phyloP scores from a whole-genome alignment of 2,329 filamentous ascomycete species.

The Pestalotiopsis sp. region DNA sequence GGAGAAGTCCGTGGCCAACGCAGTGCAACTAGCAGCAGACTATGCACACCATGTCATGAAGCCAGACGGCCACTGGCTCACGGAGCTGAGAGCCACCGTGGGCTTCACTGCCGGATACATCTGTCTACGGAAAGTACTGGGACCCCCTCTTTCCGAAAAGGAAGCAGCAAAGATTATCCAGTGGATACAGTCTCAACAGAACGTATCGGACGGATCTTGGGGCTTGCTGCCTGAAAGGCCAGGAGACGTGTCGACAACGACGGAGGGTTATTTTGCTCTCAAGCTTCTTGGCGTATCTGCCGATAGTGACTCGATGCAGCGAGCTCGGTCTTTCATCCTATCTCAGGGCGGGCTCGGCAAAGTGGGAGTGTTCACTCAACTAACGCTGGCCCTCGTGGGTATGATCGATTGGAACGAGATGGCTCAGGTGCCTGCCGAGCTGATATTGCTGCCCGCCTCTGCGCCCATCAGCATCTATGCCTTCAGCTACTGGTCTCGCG shows the following conservation, averaged over 20 bases:
- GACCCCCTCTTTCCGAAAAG: background rate
- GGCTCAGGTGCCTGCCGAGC: conserved; percentile 34
- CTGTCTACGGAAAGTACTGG: background rate
- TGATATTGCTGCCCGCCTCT: conserved; percentile 32
- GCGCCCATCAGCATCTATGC: conserved; percentile 33
- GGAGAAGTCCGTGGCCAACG: background rate
- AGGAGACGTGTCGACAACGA: background rate
- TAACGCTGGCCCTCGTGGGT: conserved; percentile 26
- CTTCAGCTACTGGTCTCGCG: conserved; percentile 29
- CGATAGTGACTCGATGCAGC: background rate
- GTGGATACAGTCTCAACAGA: background rate
- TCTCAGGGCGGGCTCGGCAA: background rate
- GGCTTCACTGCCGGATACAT: conserved; percentile 10
- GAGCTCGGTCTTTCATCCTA: background rate
- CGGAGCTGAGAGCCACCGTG: background rate
- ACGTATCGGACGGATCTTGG: conserved; percentile 1
- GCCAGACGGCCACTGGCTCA: conserved; percentile 11
- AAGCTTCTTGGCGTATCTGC: background rate
- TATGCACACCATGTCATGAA: conserved; percentile 3
- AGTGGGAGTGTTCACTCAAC: background rate
- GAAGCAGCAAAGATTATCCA: background rate
- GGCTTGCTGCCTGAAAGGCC: background rate
- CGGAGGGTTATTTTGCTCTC: conserved; percentile 9
- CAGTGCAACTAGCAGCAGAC: background rate
- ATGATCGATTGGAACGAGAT: conserved; percentile 35